Percentiles rank a stretch among this genome's conserved stretches.
These are phyloP conservation scores for Babesia ovata DNA, from an alignment of 169 alveolate genomes.

Conservation along the genomic window DNA sequence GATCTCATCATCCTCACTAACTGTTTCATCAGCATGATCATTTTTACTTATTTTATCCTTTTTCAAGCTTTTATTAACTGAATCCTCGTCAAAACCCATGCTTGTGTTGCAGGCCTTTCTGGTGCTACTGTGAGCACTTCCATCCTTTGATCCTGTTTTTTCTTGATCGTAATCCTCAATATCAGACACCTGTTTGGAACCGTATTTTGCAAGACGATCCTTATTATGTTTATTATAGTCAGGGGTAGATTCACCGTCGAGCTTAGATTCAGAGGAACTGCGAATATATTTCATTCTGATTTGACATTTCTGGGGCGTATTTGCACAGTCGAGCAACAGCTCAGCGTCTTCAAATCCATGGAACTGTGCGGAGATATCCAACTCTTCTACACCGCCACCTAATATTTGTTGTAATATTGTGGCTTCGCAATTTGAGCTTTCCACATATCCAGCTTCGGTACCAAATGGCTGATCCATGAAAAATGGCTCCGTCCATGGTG, in stretches of 20 bases:
- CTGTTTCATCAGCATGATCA: background rate
- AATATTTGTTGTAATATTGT: slow-evolving; percentile 12
- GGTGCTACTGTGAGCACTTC: too few relatives aligned
- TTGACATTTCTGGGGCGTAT: background rate
- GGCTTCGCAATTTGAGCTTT: slow-evolving; percentile 7
- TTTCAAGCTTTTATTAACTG: background rate
- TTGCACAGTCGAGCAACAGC: background rate
- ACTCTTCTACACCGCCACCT: background rate
- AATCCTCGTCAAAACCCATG: too few relatives aligned
- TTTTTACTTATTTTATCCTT: background rate
- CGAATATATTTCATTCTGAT: too few relatives aligned
- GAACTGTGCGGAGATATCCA: slow-evolving; percentile 13
- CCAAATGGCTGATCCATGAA: slow-evolving; percentile 27
- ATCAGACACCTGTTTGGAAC: too few relatives aligned
- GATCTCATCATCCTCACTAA: background rate
- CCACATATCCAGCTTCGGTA: background rate
- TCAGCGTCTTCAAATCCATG: slow-evolving; percentile 1
- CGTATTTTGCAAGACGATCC: too few relatives aligned
- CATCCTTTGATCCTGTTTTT: too few relatives aligned
- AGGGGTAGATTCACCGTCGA: too few relatives aligned
- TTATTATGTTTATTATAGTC: too few relatives aligned
- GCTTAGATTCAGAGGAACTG: too few relatives aligned
- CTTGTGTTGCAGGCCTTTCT: too few relatives aligned
- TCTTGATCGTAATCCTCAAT: too few relatives aligned
- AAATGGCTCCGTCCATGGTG: background rate